Base-by-base conservation (phyloP, 1,284 basidiomycete species). In the Rhodotorula sp. region DNA sequence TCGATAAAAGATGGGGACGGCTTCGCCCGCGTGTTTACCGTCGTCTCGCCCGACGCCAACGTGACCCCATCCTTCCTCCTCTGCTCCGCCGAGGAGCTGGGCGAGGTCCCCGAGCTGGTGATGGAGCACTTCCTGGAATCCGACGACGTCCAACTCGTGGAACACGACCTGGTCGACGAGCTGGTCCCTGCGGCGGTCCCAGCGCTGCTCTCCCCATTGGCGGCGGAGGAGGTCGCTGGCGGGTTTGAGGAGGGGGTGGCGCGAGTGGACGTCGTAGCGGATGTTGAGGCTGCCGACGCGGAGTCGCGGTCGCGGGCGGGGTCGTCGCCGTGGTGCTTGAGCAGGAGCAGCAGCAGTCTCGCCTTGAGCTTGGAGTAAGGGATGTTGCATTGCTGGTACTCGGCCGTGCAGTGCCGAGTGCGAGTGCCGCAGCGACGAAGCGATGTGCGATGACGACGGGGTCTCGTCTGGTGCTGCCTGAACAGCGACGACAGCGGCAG, bases 21-120 rank as follows among this genome's bases (percentile, higher is more conserved):
- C 74, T 58, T 78, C 77, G 49, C 77, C 77, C 6, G 64, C 60
- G 26, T 63, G 60, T 26, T 68, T 67, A 15, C 77, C 77, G 54
- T 78, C 76, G 60, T 78, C 34, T 26, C 69, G 66, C 0, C 69
- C 78, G 23, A 77, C 77, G 15, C 77, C 76, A 8, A 78, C 72
- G 5, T 50, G 66, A 1, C 58, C 68, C 43, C 66, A 77, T 12
- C 38, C 38, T 43, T 43, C 38, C 31, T 56, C 61, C 0, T 56
- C 52, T 0, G 56, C 57, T 0, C 67, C 57, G 1, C 67, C 67
- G 23, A 75, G 47, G n/a, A 71, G 54, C 21, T 49, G 31, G 26
- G 31, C 19, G 8, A 78, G 56, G 31, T 77, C 76, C 15, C 54
- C 21, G 5, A 70, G 48, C 66, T 78, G 77, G 38, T 69, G 54